Conservation (phyloP, 2,329 filamentous ascomycete species). For the Grosmannia penicillata region DNA sequence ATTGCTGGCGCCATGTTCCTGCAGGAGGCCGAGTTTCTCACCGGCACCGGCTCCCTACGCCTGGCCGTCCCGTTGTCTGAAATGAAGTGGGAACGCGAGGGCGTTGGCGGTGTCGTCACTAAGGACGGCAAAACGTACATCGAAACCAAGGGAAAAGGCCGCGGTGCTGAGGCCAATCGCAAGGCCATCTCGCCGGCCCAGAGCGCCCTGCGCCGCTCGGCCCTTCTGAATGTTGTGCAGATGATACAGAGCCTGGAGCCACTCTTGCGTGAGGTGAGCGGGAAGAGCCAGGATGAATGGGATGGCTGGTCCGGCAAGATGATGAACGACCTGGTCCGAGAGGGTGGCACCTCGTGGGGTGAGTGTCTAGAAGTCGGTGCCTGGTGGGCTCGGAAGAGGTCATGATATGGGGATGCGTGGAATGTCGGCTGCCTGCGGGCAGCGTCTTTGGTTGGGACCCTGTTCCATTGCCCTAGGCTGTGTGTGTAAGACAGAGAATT, state of each 20-base stretch:
- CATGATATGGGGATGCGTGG: conserved; percentile 5
- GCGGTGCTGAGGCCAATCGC: conserved; percentile 10
- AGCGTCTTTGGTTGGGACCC: too few relatives aligned
- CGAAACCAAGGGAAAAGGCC: conserved; percentile 25
- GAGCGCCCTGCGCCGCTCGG: conserved; percentile 59
- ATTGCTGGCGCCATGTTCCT: conserved; percentile 60
- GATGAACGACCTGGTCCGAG: conserved; percentile 69
- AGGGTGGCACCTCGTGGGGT: conserved; percentile 64
- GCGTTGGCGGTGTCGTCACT: conserved; percentile 46
- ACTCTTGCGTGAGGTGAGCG: conserved; percentile 64
- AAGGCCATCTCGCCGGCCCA: conserved; percentile 49
- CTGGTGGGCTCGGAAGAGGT: conserved; percentile 70
- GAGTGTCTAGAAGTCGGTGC: conserved; percentile 80
- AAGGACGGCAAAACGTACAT: conserved; percentile 46
- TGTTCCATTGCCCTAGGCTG: too few relatives aligned
- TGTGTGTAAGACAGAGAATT: too few relatives aligned
- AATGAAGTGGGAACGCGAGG: conserved; percentile 74
- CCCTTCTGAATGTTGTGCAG: conserved; percentile 67
- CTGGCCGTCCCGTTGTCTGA: conserved; percentile 79
- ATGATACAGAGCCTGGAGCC: conserved; percentile 79
- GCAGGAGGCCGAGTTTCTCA: conserved; percentile 62
- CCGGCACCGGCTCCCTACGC: conserved; percentile 56
- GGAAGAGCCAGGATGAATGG: conserved; percentile 86
- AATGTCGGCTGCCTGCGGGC: too few relatives aligned
- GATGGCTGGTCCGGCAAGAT: conserved; percentile 77